Evolutionary conservation across 352 stramenopile species (phyloP), one percentile per base, ranked within the genome.

Genomic region (Pythium periplocum): DNA sequence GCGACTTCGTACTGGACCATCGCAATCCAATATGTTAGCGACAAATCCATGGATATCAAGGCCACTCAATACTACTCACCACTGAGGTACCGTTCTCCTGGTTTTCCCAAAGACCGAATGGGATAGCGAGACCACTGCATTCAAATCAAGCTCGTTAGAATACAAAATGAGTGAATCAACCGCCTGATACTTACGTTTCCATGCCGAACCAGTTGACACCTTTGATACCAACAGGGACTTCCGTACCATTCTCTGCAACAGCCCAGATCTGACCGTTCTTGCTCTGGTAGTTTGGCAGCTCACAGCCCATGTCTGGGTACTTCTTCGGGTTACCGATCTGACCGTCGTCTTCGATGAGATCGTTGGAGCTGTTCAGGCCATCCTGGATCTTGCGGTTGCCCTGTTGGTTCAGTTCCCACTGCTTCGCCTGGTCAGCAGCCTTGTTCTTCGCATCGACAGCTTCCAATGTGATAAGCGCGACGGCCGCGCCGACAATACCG

Each of bases 201-300:
- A 89, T 89, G 17, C 78, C 78, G 57, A 87, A 89, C 78, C 78
- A 89, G 53, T 87, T 89, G 45, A 84, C 52, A 11, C 78, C 78
- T 37, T 89, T 89, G 51, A 89, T 71, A 2, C 57, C 64, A 4
- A 89, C 61, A 0, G 62, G 42, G 4, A 82, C 59, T 45, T 89
- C 76, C 1, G 72, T 86, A 4, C 78, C 78, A 48, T 87, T 85
- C 39, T 41, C 43, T 10, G 59, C 54, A 12, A 83, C 67, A 0
- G 72, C 62, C 32, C 62, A 66, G 37, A 86, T 80, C 12, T 73
- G 55, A 2, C 75, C 69, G 33, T 75, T 66, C 60, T 88, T 88
- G 62, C 75, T 86, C 41, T 73, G 58, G 39, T 89, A 87, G 51
- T 86, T 69, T 2, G 74, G 70, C 48, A 84, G 43, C 50, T 83